Evolutionary conservation across 2,329 filamentous ascomycete genomes (phyloP), one percentile per base, ranked within the genome.

Genomic region (Monosporascus sp.): DNA sequence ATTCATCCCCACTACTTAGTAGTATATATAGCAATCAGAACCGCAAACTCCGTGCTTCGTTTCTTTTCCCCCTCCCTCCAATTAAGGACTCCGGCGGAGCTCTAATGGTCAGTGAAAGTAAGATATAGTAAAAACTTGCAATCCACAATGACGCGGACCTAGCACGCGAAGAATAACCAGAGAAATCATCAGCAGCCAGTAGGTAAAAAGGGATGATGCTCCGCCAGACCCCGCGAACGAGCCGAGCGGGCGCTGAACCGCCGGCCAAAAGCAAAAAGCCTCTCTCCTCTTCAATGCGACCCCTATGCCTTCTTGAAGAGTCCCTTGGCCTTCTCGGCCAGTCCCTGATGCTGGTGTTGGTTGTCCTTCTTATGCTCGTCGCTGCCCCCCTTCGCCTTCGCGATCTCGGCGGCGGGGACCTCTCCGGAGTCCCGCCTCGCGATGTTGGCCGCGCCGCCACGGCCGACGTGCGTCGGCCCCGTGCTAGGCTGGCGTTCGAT

Each of bases 381-480:
- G 42, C 17, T n/a, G 22, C 74, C 73, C 59, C 74, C 75, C 72
- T 81, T 79, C 47, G 86, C 71, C 68, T 90, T 90, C 68, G 70
- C 73, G 61, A 63, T 65, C 50, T 72, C 74, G 50, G 78, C 74
- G 50, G 67, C 90, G 68, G 70, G 73, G 61, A 63, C 65, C 49
- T 72, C 74, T 50, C 78, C 74, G 50, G 68, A 67, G 51, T 69
- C 70, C 47, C 74, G 71, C 60, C 75, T 77, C 72, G 81, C 80
- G 48, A 89, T 71, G 69, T 92, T 93, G 57, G 86, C 88, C 20
- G 86, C 85, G 51, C 89, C 89, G 38, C 89, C 89, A 39, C 89
- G 84, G 41, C 89, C 89, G 63, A 83, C 79, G 68, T 90, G 84
- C 53, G 81, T 80, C 27, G 78, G 78, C 42, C 78, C 79, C n/a